Percentiles rank a stretch among this genome's conserved stretches.
Conservation (phyloP, 2,329 filamentous ascomycete species). For the Acrocalymma vagum region DNA sequence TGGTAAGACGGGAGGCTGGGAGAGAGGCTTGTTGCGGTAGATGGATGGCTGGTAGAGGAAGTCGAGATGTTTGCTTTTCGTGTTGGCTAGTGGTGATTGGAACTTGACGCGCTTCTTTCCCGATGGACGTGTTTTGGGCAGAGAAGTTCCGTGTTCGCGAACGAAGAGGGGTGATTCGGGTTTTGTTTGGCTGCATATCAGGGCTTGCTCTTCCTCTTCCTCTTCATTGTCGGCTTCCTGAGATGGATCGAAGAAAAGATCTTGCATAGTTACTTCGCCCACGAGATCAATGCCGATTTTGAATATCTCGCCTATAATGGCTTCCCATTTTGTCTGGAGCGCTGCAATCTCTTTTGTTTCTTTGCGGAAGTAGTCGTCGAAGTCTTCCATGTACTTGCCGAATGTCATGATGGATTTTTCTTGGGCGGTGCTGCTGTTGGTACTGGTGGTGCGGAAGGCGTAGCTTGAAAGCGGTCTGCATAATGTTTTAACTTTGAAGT, state of each 20-base stretch:
- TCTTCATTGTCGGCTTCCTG: conserved; percentile 10
- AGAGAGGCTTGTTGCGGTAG: conserved; percentile 11
- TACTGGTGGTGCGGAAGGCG: conserved; percentile 12
- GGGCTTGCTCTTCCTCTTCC: neutral
- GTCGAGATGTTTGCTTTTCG: conserved; percentile 14
- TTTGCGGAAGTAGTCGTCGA: conserved; percentile 24
- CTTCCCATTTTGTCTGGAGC: conserved; percentile 37
- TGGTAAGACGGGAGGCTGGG: conserved; percentile 16
- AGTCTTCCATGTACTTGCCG: conserved; percentile 26
- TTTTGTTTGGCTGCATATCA: conserved; percentile 2
- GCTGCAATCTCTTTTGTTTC: conserved; percentile 25
- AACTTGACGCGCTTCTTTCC: conserved; percentile 36
- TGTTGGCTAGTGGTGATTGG: conserved; percentile 4
- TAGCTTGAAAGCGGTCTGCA: conserved; percentile 29
- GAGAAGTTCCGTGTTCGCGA: conserved; percentile 17
- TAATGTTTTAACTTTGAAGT: conserved; percentile 24
- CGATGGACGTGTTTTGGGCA: conserved; percentile 1
- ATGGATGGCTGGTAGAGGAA: conserved; percentile 27
- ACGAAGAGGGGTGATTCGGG: conserved; percentile 26
- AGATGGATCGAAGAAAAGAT: conserved; percentile 20
- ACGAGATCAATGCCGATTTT: conserved; percentile 31
- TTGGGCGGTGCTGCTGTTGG: conserved; percentile 16
- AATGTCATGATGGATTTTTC: conserved; percentile 20
- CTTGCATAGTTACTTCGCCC: conserved; percentile 29
- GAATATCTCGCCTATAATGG: conserved; percentile 38